A percentile compares a stretch with the other conserved stretches of the same genome.
Conservation (phyloP, 345 rosid genomes). For the Syzygium oleosum region DNA sequence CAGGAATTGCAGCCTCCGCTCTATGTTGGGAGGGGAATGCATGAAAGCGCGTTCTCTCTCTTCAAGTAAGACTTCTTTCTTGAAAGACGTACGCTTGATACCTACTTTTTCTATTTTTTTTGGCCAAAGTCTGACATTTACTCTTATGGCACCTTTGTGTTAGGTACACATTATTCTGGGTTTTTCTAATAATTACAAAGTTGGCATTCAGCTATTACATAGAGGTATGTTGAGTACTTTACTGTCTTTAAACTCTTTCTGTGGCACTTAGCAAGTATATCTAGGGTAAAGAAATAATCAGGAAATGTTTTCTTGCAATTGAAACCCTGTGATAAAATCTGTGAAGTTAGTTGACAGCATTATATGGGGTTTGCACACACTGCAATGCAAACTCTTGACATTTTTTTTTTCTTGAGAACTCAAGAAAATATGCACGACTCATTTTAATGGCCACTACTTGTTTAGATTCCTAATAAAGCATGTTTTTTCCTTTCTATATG, state of each 20-base stretch:
- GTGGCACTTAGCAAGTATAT: not conserved
- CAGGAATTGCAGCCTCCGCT: constrained; percentile 70
- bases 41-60: constrained; percentile 80
- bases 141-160: not conserved
- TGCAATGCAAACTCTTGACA: not conserved
- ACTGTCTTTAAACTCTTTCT: not conserved
- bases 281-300: not conserved
- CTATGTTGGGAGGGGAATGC: constrained; percentile 99
- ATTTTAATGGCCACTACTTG: not conserved
- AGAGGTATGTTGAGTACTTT: constrained; percentile 48
- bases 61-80: constrained; percentile 54
- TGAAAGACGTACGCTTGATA: not conserved
- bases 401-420: not conserved
- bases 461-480: not conserved
- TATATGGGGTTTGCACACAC: not conserved
- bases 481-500: not conserved
- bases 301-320: not conserved
- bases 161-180: constrained; percentile 95
- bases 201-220: constrained; percentile 92
- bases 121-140: not conserved
- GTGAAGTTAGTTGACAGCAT: not conserved
- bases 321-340: not conserved
- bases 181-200: constrained; percentile 69
- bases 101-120: not conserved
- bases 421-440: not conserved